These are phyloP conservation scores for Tillandsia leiboldiana DNA, from an alignment of 176 grass and related monocot genomes.

Conservation along the genomic window DNA sequence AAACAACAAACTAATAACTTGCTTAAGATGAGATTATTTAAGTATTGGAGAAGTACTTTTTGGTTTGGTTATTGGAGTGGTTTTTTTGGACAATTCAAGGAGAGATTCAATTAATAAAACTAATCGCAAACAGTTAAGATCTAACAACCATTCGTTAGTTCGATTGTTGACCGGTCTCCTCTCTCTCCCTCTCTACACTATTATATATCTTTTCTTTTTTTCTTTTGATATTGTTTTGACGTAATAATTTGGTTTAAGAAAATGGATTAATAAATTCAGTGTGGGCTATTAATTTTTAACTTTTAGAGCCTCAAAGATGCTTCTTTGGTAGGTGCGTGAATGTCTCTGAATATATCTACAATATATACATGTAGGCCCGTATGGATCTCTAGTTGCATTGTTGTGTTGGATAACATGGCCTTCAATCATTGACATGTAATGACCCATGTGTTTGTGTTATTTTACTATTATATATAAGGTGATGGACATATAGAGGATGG, in stretches of 20 bases:
- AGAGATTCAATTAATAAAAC: neutral
- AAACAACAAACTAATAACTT: neutral
- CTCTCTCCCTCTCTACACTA: neutral
- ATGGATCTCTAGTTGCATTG: neutral
- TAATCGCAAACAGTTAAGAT: neutral
- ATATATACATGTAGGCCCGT: too few species aligned
- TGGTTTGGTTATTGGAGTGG: neutral
- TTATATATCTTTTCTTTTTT: neutral
- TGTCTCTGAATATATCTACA: neutral
- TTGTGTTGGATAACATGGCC: neutral
- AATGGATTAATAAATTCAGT: too few species aligned
- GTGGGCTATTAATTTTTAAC: too few species aligned
- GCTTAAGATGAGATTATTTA: neutral
- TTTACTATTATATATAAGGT: neutral
- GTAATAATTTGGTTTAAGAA: slow-evolving; percentile 4
- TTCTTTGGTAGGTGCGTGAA: slow-evolving; percentile 9
- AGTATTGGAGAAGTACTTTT: neutral
- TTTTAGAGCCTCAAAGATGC: slow-evolving; percentile 20
- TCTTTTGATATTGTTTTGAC: slow-evolving; percentile 1
- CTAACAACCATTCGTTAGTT: neutral
- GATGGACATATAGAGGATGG: neutral
- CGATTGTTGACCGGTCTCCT: neutral
- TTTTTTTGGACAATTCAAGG: too few species aligned
- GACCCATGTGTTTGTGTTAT: neutral
- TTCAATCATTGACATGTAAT: neutral